phyloP scores from a whole-genome alignment of 2,329 filamentous ascomycete genomes.

The Sclerotinia nivalis region DNA sequence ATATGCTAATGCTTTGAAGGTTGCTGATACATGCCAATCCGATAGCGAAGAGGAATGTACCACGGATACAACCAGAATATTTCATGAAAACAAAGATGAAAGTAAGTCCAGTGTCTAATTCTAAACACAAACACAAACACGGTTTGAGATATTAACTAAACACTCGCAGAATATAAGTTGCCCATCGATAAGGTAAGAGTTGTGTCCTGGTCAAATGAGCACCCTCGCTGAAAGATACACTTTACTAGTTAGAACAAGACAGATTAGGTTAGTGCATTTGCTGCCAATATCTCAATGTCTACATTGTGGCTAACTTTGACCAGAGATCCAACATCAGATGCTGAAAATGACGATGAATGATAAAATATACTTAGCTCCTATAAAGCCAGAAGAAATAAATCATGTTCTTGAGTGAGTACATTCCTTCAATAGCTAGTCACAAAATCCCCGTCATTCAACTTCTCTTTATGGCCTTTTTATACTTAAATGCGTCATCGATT shows the following conservation, averaged over 20 bases:
- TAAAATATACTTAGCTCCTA: slow-evolving; percentile 32
- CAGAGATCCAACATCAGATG: slow-evolving; percentile 33
- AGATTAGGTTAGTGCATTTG: slow-evolving; percentile 22
- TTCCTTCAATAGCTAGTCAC: not conserved
- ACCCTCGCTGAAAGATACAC: not conserved
- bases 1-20: not conserved
- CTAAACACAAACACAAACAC: not conserved
- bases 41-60: slow-evolving; percentile 47
- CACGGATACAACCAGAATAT: slow-evolving; percentile 41
- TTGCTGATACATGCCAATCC: slow-evolving; percentile 12
- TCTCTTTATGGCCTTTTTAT: not conserved
- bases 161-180: slow-evolving; percentile 33
- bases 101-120: slow-evolving; percentile 24
- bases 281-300: too few relatives aligned
- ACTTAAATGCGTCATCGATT: not conserved
- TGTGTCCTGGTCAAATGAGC: not conserved
- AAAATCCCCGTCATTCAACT: not conserved
- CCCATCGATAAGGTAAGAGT: slow-evolving; percentile 34
- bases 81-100: slow-evolving; percentile 49
- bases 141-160: not conserved
- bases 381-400: slow-evolving; percentile 35
- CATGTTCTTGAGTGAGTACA: slow-evolving; percentile 41
- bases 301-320: slow-evolving; percentile 6
- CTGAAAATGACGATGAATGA: slow-evolving; percentile 27
- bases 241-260: slow-evolving; percentile 22